A percentile compares a stretch with the other conserved stretches of the same genome.
Evolutionary conservation across 768 basidiomycete species (phyloP).

Genomic region (Leccinum rimulosum): DNA sequence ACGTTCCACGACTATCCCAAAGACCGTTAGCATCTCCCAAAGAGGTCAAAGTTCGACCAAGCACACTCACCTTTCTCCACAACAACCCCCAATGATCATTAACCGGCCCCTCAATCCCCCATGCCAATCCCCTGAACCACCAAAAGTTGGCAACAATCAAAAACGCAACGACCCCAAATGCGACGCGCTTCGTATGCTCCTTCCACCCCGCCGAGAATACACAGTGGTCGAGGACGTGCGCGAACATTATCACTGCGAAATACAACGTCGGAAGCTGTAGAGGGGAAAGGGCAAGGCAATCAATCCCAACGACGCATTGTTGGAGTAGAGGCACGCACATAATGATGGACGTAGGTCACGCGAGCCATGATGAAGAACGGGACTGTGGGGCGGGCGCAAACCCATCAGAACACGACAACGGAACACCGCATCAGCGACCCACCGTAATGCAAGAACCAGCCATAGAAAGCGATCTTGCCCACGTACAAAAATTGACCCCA

Average conservation of each 20-base stretch:
- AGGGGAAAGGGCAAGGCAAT: not conserved
- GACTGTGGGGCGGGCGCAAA: conserved; percentile 42
- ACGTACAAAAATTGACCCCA: conserved; percentile 97
- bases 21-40: conserved; percentile 5
- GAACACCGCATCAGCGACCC: conserved; percentile 26
- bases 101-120: conserved; percentile 90
- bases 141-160: conserved; percentile 78
- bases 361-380: conserved; percentile 99
- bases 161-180: conserved; percentile 61
- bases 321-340: conserved; percentile 50
- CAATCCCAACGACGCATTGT: not conserved
- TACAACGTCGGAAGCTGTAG: conserved; percentile 89
- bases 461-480: conserved; percentile 84
- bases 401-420: not conserved
- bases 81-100: conserved; percentile 71
- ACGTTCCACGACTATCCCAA: conserved; percentile 29
- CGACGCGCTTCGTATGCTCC: conserved; percentile 62
- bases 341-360: conserved; percentile 95
- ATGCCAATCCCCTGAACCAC: conserved; percentile 91
- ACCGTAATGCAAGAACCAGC: conserved; percentile 93
- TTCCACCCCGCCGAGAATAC: conserved; percentile 76
- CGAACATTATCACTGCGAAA: conserved; percentile 90
- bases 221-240: conserved; percentile 90
- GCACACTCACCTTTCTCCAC: conserved; percentile 63
- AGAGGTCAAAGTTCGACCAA: not conserved